Base-by-base conservation (phyloP, 2,329 filamentous ascomycete genomes). In the Fusarium camptoceras region DNA sequence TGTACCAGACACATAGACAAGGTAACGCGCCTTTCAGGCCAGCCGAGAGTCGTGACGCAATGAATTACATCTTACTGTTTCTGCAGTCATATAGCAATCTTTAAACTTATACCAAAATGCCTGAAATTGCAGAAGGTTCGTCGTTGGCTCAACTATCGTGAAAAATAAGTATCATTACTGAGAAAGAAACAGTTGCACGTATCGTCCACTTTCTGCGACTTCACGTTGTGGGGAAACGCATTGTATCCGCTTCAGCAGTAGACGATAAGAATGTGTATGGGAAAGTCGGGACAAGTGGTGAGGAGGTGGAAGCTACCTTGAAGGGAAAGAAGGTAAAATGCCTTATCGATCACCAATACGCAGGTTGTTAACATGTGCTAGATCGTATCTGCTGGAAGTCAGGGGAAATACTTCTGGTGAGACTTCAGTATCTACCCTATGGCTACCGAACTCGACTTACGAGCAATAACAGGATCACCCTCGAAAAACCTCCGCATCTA, bases 371-470 rank as follows among this genome's bases (percentile, higher is more conserved):
- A 67, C 49, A 25, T 15, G 24, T 12, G 43, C 9, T 50, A 84
- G 83, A 89, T 89, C 6, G 63, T 88, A 11, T 85, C 84, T 56
- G 92, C 92, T 6, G 92, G 92, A 6, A 94, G 92, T 64, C 96
- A 98, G 78, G 96, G 96, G 12, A 99, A 98, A 86, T 98, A 98
- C 78, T 98, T 99, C 79, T 99, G 96, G 89, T 88, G 73, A 64
- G 81, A 25, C 27, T 28, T 16, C 28, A 53, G 12, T 24, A 16
- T 39, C 50, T 65, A 41, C 46, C 58, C 47, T 55, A 25, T 16
- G 48, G 48, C 5, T 27, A 41, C 22, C 7, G 9, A 25, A 11
- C 28, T 48, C 18, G 30, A 53, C 41, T 72, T 14, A 72, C n/a
- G n/a, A 12, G 7, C 49, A 48, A 22, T 20, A n/a, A n/a, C 25